These are phyloP conservation scores for Ichthyophthirius multifiliis DNA, from an alignment of 169 alveolate species.

Conservation along the genomic window DNA sequence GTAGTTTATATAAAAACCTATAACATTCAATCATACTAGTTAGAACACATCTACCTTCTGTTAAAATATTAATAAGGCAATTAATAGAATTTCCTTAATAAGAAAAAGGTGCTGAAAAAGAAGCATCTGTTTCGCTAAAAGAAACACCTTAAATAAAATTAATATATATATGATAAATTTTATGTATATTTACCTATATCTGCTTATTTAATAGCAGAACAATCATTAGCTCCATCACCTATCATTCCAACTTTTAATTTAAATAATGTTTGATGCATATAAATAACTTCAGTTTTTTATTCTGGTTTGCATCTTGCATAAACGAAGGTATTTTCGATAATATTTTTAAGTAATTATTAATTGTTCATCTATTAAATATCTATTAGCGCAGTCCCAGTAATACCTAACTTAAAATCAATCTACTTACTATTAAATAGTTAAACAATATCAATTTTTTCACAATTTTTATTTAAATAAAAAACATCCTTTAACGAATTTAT, in stretches of 20 bases:
- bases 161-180: background rate
- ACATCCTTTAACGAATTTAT: background rate
- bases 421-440: background rate
- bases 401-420: too few species aligned
- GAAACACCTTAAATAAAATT: conserved; percentile 18
- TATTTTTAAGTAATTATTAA: too few species aligned
- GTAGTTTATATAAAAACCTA: too few species aligned
- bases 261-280: background rate
- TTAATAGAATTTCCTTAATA: conserved; percentile 11
- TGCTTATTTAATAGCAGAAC: conserved; percentile 33
- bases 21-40: conserved; percentile 19
- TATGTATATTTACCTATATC: background rate
- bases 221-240: conserved; percentile 44
- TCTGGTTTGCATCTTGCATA: conserved; percentile 32
- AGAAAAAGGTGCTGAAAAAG: conserved; percentile 31
- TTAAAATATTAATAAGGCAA: conserved; percentile 2
- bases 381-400: too few species aligned
- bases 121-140: conserved; percentile 24
- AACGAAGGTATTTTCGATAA: background rate
- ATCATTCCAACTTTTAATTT: conserved; percentile 24
- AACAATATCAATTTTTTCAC: background rate
- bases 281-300: conserved; percentile 14
- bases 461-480: background rate
- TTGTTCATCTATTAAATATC: too few species aligned
- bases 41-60: conserved; percentile 28